phyloP scores from a whole-genome alignment of 2,329 filamentous ascomycete genomes.

The Chaetomium globosum region DNA sequence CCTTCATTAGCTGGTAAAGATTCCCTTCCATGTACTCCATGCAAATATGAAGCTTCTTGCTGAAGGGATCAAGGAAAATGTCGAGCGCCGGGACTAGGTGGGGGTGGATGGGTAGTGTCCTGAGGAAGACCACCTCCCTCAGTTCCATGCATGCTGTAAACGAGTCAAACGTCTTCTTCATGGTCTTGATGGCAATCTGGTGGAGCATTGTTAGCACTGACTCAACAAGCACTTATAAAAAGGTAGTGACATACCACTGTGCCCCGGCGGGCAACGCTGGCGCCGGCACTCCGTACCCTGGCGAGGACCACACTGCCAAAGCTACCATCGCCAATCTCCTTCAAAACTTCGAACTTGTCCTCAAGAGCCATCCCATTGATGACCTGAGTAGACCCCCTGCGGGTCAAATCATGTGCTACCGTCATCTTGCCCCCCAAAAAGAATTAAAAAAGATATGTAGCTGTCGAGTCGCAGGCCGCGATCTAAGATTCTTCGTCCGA shows the following conservation, averaged over 20 bases:
- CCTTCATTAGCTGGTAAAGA: conserved; percentile 98
- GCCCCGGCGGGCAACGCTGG: conserved; percentile 83
- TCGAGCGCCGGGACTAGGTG: conserved; percentile 97
- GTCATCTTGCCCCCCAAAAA: conserved; percentile 65
- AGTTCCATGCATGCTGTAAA: conserved; percentile 88
- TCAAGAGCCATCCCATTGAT: conserved; percentile 67
- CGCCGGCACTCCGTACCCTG: conserved; percentile 85
- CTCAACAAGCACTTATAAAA: neutral
- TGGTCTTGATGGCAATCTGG: conserved; percentile 97
- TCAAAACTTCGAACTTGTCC: conserved; percentile 94
- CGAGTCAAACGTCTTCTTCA: conserved; percentile 99
- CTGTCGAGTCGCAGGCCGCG: neutral
- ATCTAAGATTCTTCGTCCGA: conserved; percentile 2
- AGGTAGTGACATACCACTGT: conserved; percentile 73
- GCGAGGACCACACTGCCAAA: conserved; percentile 95
- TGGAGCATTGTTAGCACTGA: conserved; percentile 27
- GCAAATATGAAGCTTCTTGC: conserved; percentile 92
- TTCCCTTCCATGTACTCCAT: conserved; percentile 99
- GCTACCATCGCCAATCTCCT: conserved; percentile 98
- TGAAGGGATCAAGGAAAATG: conserved; percentile 96
- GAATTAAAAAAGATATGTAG: neutral
- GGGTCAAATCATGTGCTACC: conserved; percentile 71
- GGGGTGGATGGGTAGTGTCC: conserved; percentile 81
- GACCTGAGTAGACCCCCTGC: conserved; percentile 63
- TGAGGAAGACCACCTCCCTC: conserved; percentile 93